Percentiles rank a stretch among this genome's conserved stretches.
These are phyloP conservation scores for Phellopilus nigrolimitatus DNA, from an alignment of 1,284 basidiomycete species.

Conservation along the genomic window DNA sequence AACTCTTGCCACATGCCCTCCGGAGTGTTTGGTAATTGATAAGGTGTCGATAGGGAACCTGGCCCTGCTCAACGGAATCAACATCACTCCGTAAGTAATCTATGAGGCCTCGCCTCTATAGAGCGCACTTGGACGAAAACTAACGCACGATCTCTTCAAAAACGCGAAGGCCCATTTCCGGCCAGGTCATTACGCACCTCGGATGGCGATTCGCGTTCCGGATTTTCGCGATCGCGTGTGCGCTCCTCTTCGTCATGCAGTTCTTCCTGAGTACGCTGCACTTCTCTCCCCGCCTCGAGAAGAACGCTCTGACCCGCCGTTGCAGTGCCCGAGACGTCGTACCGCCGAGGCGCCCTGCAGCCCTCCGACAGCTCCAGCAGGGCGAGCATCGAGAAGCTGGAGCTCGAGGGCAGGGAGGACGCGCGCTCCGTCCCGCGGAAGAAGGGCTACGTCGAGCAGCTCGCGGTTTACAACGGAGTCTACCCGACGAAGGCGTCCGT, in stretches of 20 bases:
- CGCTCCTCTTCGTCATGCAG: conserved; percentile 21
- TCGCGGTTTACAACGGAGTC: conserved; percentile 20
- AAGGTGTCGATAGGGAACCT: conserved; percentile 21
- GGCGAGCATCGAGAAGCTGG: conserved; percentile 1
- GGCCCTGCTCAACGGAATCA: conserved; percentile 24
- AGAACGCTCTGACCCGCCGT: neutral
- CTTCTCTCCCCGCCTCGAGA: neutral
- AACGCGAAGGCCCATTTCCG: conserved; percentile 22
- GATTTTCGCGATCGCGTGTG: conserved; percentile 22
- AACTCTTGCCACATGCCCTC: neutral
- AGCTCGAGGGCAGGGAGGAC: conserved; percentile 5
- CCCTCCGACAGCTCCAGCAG: conserved; percentile 1
- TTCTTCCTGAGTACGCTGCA: conserved; percentile 19
- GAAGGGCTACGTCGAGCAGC: conserved; percentile 17
- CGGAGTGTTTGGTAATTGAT: neutral
- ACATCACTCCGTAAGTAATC: conserved; percentile 23
- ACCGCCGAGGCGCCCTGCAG: conserved; percentile 2
- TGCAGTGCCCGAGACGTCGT: conserved; percentile 21
- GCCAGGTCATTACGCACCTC: conserved; percentile 22
- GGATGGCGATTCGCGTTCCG: conserved; percentile 24
- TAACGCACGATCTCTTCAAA: neutral
- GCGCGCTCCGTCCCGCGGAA: conserved; percentile 2
- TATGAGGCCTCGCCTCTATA: too few species aligned
- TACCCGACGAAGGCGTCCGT: conserved; percentile 19
- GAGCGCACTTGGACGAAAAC: neutral